Conservation (phyloP, 495 filamentous ascomycete species). For the Penicillium crystallinum region DNA sequence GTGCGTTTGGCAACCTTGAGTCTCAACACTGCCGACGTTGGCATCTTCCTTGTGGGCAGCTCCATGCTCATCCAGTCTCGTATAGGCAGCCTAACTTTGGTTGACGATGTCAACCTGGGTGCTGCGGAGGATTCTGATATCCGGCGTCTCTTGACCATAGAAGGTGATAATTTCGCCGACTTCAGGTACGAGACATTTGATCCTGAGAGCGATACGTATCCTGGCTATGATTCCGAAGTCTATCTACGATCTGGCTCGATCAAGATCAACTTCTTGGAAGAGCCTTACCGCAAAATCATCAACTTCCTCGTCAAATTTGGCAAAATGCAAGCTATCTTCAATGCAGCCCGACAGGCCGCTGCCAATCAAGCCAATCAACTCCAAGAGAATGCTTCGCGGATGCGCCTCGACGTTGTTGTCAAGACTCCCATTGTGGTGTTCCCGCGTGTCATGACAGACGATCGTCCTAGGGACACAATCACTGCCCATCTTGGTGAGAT, state of each 20-base stretch:
- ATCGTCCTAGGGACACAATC: slow-evolving; percentile 68
- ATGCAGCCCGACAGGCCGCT: slow-evolving; percentile 92
- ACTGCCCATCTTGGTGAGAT: slow-evolving; percentile 96
- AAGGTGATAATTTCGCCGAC: slow-evolving; percentile 94
- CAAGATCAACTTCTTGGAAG: slow-evolving; percentile 92
- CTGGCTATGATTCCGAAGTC: slow-evolving; percentile 92
- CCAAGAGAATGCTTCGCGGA: slow-evolving; percentile 79
- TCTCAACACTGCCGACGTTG: slow-evolving; percentile 84
- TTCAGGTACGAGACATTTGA: slow-evolving; percentile 98
- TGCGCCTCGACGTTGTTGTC: slow-evolving; percentile 89
- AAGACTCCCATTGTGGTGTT: slow-evolving; percentile 96
- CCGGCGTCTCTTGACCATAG: slow-evolving; percentile 83
- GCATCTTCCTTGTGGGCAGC: slow-evolving; percentile 78
- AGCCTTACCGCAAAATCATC: slow-evolving; percentile 97
- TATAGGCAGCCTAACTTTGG: slow-evolving; percentile 78
- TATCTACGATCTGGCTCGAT: slow-evolving; percentile 86
- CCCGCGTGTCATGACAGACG: slow-evolving; percentile 60
- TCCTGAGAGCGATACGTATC: slow-evolving; percentile 64
- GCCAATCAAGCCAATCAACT: slow-evolving; percentile 89
- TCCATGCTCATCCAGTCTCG: slow-evolving; percentile 81
- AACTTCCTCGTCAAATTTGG: slow-evolving; percentile 97
- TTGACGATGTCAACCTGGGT: slow-evolving; percentile 93
- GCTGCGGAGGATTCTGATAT: slow-evolving; percentile 74
- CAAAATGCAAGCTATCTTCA: slow-evolving; percentile 99
- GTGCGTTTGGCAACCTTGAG: slow-evolving; percentile 90